Base-by-base conservation (phyloP, 73 alveolate genomes). In the Paramecium octaurelia region DNA sequence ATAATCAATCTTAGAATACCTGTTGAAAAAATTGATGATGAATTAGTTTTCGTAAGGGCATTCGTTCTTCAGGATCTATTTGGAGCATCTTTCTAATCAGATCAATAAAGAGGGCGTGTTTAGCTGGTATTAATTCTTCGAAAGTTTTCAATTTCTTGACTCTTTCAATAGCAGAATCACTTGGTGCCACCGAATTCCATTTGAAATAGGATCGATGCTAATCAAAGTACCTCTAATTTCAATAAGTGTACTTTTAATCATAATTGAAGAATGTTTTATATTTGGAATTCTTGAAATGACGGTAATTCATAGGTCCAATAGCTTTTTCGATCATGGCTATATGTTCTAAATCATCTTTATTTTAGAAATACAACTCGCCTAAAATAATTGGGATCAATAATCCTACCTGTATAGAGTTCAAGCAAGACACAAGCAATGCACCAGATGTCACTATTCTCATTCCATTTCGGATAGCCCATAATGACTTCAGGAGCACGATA, bases 331-430 rank as follows among this genome's bases (percentile, higher is more conserved):
- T 95, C 97, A 98, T 93, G 29, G 99, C 99, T 80, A 98, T 80
- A 89, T 98, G 99, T 93, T 98, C 99, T 35, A 83, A 83, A 88
- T 97, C 93, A 80, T 97, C 98, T 92, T 97, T 99, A n/a, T 99
- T 96, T 12, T 98, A 98, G 94, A 96, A 98, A 89, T 97, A 92
- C 93, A 98, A 92, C 85, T 98, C 99, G 4, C 99, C 99, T 64
- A 31, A 24, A 54, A 20, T 43, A 44, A n/a, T n/a, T 10, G 10
- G 6, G 21, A 24, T 92, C 95, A 88, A 88, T 89, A 96, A 27
- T 80, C 75, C 93, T 98, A 11, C 99, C 99, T 23, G 98, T 93
- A 86, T 95, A 96, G 34, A 97, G 85, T 93, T 97, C 99, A 83
- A 90, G 88, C 76, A 96, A 58, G 12, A 96, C 95, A 92, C 99